Conservation (phyloP, 768 basidiomycete genomes). For the Termitomyces bulborhizus region DNA sequence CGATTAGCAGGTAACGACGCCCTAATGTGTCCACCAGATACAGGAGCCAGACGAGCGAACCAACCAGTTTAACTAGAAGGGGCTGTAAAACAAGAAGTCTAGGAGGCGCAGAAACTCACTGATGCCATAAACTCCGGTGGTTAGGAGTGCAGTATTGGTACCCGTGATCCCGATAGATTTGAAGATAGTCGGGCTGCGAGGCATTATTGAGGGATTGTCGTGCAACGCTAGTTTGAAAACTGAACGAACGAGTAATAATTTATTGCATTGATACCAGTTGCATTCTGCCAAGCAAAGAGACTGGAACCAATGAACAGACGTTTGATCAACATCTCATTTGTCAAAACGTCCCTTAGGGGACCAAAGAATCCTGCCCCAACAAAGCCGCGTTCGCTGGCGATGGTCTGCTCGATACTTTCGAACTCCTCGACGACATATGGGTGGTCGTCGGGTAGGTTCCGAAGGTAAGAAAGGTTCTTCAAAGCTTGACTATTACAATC, state of each 20-base stretch:
- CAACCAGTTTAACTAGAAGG: conserved; percentile 24
- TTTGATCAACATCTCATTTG: conserved; percentile 21
- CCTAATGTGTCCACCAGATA: conserved; percentile 38
- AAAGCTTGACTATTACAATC: conserved; percentile 24
- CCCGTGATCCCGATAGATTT: conserved; percentile 37
- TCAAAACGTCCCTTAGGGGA: conserved; percentile 24
- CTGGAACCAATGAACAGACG: conserved; percentile 29
- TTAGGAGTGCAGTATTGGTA: conserved; percentile 28
- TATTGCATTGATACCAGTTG: conserved; percentile 39
- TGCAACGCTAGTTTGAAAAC: background rate
- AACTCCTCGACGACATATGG: conserved; percentile 27
- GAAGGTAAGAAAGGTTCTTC: conserved; percentile 25
- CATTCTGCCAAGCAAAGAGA: conserved; percentile 40
- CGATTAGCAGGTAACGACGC: conserved; percentile 31
- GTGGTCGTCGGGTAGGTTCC: conserved; percentile 22
- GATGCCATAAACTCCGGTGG: conserved; percentile 45
- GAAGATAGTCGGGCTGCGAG: conserved; percentile 37
- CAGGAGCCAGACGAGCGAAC: conserved; percentile 34
- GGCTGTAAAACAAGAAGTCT: background rate
- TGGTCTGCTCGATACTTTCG: conserved; percentile 24
- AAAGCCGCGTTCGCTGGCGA: conserved; percentile 25
- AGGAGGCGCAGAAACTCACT: conserved; percentile 21
- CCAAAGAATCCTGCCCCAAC: conserved; percentile 29
- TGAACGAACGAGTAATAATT: conserved; percentile 35
- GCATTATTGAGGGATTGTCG: background rate